Base-by-base conservation (phyloP, 2,329 filamentous ascomycete genomes). In the Exophiala viscosa region DNA sequence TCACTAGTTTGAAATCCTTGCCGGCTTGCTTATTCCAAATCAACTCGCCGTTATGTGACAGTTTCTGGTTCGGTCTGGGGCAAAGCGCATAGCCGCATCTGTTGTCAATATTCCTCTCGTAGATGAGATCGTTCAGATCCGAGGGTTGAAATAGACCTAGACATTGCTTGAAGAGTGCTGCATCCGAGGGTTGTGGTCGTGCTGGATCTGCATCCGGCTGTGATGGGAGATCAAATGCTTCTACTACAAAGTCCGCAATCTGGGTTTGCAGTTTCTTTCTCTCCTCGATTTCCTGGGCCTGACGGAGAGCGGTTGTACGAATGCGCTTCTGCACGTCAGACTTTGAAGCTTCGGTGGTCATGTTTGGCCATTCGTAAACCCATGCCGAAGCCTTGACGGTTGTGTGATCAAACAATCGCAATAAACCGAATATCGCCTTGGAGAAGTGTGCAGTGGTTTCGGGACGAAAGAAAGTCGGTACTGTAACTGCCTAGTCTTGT, bases 11-110 rank as follows among this genome's bases (percentile, higher is more conserved):
- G 60, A 81, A 73, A 40, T 75, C 75, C 58, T 78, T 79, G 49
- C 83, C 82, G 50, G 82, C 78, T 49, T 77, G 78, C 10, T 70
- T 69, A 1, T 79, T 79, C 69, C 73, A 69, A 67, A 86, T 51
- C 38, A 60, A 55, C 15, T 52, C 40, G 32, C 83, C 81, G 13
- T 83, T 84, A 1, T 77, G 79, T 9, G 75, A 72, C 13, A 76
- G 72, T 46, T 80, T 76, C 31, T 78, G 75, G 35, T 83, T 84
- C n/a, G 82, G 77, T 13, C 78, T 78, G 1, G 82, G 72, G 69
- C 93, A 99, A 23, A 97, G 77, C 0, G 81, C 77, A 67, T 96
- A 97, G 1, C 90, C 93, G 71, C 93, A 99, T 15, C 82, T 78
- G 39, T 80, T 82, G 62, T 88, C 85, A 60, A 89, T 86, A 68